Percentiles rank a stretch among this genome's conserved stretches.
Evolutionary conservation across 2,329 filamentous ascomycete genomes (phyloP).

Genomic region (Phaeosphaeria sp.): DNA sequence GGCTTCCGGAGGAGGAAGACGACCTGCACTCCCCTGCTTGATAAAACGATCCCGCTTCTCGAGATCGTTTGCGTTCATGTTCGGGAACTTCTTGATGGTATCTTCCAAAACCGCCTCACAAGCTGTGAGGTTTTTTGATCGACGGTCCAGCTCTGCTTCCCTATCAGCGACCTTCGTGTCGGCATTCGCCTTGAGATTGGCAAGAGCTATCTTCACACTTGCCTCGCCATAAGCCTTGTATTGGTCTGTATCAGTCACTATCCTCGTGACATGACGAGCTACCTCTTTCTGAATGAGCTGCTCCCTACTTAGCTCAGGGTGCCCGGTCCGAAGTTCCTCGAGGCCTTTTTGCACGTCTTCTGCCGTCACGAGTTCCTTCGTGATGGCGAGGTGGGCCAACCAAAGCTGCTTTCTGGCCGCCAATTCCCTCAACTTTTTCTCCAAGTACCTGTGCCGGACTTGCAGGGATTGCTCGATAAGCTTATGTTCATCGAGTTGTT

Average conservation of each 20-base stretch:
- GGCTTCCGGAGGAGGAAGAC: neutral
- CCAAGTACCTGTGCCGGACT: too few relatives aligned
- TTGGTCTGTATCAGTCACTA: neutral
- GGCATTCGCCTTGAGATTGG: neutral
- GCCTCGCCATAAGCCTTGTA: neutral
- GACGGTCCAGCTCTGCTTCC: neutral
- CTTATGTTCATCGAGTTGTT: too few relatives aligned
- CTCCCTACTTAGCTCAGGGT: too few relatives aligned
- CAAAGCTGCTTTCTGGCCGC: too few relatives aligned
- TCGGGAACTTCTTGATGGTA: neutral
- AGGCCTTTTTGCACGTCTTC: too few relatives aligned
- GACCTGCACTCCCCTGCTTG: neutral
- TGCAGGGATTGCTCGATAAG: too few relatives aligned
- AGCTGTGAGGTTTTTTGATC: neutral
- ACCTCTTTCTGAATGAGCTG: neutral
- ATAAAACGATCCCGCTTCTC: neutral
- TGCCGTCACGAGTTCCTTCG: too few relatives aligned
- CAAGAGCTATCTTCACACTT: neutral
- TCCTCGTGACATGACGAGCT: neutral
- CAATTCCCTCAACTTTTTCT: too few relatives aligned
- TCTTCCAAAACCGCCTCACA: neutral
- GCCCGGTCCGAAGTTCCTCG: too few relatives aligned
- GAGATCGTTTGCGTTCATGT: neutral
- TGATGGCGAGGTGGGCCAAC: too few relatives aligned
- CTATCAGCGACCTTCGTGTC: neutral